These are phyloP conservation scores for Barnettozyma sucrosica DNA, from an alignment of 805 yeast species.

Conservation along the genomic window DNA sequence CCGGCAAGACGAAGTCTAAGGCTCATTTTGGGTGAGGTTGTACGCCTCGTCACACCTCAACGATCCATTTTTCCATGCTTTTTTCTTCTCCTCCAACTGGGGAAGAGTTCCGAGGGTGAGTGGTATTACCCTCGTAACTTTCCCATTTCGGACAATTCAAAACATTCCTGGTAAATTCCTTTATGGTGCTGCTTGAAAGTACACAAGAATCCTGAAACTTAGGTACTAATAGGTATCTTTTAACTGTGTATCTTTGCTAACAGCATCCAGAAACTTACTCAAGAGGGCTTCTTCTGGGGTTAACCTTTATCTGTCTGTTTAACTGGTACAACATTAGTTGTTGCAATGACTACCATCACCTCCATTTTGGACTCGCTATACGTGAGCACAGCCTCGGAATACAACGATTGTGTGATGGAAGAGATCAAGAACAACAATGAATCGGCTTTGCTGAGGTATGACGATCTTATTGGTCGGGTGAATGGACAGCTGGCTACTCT, in stretches of 20 bases:
- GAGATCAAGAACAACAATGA: slow-evolving; percentile 23
- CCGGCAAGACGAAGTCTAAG: slow-evolving; percentile 1
- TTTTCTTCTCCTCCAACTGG: not conserved
- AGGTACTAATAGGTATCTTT: not conserved
- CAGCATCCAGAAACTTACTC: not conserved
- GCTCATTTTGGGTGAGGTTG: not conserved
- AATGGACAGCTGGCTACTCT: slow-evolving; percentile 9
- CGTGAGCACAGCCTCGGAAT: not conserved
- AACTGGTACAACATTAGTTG: not conserved
- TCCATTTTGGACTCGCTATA: not conserved
- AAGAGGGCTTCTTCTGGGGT: no score
- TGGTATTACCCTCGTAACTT: not conserved
- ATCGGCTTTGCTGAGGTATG: slow-evolving; percentile 14
- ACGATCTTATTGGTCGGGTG: slow-evolving; percentile 9
- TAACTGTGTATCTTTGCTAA: not conserved
- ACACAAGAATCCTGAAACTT: no score
- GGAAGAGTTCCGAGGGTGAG: not conserved
- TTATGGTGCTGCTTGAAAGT: no score
- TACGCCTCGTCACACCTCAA: not conserved
- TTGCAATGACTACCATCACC: not conserved
- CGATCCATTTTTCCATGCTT: not conserved
- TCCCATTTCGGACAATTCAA: not conserved
- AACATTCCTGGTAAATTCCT: not conserved
- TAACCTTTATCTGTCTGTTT: no score
- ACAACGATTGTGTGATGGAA: slow-evolving; percentile 8